Conservation (phyloP, 163 green algal genomes). For the Scenedesmus sp. region DNA sequence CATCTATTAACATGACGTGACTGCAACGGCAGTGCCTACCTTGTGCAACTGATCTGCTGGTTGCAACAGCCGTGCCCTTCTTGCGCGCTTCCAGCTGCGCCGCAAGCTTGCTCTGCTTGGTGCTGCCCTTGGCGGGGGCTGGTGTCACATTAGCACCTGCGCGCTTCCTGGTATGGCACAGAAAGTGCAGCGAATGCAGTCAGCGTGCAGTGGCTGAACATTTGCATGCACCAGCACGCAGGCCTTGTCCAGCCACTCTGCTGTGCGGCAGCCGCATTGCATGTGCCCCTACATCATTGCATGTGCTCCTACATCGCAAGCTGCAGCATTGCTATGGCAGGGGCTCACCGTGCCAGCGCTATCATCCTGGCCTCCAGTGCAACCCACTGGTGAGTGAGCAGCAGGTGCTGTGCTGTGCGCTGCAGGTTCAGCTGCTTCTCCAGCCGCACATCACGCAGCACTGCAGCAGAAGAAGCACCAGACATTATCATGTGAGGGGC, state of each 20-base stretch:
- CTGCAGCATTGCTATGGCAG: neutral
- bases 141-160: slow-evolving; percentile 27
- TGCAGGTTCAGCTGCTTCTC: slow-evolving; percentile 39
- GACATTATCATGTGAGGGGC: neutral
- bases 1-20: no score
- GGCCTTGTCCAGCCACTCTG: neutral
- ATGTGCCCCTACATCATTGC: neutral
- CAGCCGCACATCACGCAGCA: slow-evolving; percentile 32
- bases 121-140: slow-evolving; percentile 23
- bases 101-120: slow-evolving; percentile 19
- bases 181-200: neutral
- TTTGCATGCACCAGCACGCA: neutral
- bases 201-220: neutral
- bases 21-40: neutral
- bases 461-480: neutral
- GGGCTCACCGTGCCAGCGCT: slow-evolving; percentile 15
- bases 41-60: neutral
- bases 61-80: slow-evolving; percentile 3
- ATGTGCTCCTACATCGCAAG: neutral
- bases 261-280: neutral
- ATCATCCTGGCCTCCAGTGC: slow-evolving; percentile 28
- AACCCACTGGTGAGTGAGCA: slow-evolving; percentile 44
- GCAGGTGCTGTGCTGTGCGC: slow-evolving; percentile 38
- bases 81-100: slow-evolving; percentile 3
- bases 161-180: slow-evolving; percentile 12